phyloP scores from a whole-genome alignment of 2,329 filamentous ascomycete species.

The Zymoseptoria tritici region DNA sequence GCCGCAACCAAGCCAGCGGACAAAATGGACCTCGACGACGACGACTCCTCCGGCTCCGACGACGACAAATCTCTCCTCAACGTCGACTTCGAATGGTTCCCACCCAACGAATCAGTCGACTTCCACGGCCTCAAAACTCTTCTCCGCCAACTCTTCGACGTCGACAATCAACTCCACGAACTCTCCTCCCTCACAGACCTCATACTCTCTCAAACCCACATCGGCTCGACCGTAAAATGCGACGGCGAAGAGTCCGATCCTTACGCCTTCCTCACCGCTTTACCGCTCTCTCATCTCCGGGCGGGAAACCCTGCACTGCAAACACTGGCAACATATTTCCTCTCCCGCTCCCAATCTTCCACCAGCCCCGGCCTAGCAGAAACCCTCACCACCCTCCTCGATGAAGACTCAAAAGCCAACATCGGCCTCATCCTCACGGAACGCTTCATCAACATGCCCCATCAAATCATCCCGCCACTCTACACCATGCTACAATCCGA shows the following conservation, averaged over 20 bases:
- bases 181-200: slow-evolving; percentile 79
- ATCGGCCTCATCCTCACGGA: slow-evolving; percentile 87
- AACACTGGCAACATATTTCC: slow-evolving; percentile 64
- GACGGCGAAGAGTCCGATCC: slow-evolving; percentile 88
- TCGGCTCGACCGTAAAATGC: slow-evolving; percentile 95
- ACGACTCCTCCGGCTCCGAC: slow-evolving; percentile 27
- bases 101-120: slow-evolving; percentile 80
- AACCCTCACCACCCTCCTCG: slow-evolving; percentile 33
- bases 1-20: slow-evolving; percentile 35
- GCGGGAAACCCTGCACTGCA: slow-evolving; percentile 61
- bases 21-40: slow-evolving; percentile 33
- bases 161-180: slow-evolving; percentile 78
- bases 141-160: slow-evolving; percentile 83
- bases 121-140: slow-evolving; percentile 92
- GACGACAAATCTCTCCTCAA: slow-evolving; percentile 88
- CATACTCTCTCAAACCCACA: slow-evolving; percentile 74
- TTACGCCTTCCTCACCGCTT: slow-evolving; percentile 81
- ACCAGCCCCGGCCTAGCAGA: slow-evolving; percentile 28
- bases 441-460: slow-evolving; percentile 92
- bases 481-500: slow-evolving; percentile 92
- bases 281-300: slow-evolving; percentile 72
- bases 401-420: slow-evolving; percentile 36
- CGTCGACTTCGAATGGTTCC: slow-evolving; percentile 98
- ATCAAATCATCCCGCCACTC: slow-evolving; percentile 85
- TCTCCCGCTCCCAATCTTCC: slow-evolving; percentile 46